Percentiles rank a stretch among this genome's conserved stretches.
Evolutionary conservation across 2,329 filamentous ascomycete species (phyloP).

Genomic region (Penicillium oxalicum): DNA sequence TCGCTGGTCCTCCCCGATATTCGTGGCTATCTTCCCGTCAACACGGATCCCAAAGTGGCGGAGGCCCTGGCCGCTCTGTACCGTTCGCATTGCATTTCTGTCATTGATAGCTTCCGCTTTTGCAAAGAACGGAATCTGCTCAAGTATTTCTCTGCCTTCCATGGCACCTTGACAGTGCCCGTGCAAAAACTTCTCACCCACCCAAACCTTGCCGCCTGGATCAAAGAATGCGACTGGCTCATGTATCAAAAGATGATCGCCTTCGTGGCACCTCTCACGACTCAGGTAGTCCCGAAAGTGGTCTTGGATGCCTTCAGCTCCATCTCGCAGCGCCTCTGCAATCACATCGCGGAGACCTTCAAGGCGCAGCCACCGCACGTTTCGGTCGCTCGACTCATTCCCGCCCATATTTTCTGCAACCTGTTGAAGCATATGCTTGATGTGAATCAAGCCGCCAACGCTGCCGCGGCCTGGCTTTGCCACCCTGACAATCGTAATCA

Average conservation of each 20-base stretch:
- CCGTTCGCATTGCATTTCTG: slow-evolving; percentile 86
- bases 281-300: slow-evolving; percentile 83
- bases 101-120: slow-evolving; percentile 91
- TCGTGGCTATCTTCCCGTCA: slow-evolving; percentile 68
- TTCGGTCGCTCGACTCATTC: slow-evolving; percentile 76
- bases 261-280: slow-evolving; percentile 78
- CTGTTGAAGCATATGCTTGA: slow-evolving; percentile 80
- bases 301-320: slow-evolving; percentile 82
- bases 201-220: slow-evolving; percentile 78
- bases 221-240: slow-evolving; percentile 89
- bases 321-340: slow-evolving; percentile 74
- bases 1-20: slow-evolving; percentile 79
- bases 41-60: slow-evolving; percentile 81
- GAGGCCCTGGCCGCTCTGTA: slow-evolving; percentile 83
- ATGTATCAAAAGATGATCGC: slow-evolving; percentile 97
- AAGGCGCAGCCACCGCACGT: slow-evolving; percentile 80
- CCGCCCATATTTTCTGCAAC: slow-evolving; percentile 80
- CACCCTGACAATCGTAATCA: slow-evolving; percentile 84
- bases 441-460: slow-evolving; percentile 89
- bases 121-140: slow-evolving; percentile 97
- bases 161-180: slow-evolving; percentile 91
- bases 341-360: slow-evolving; percentile 79
- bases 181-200: slow-evolving; percentile 88
- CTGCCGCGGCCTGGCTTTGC: slow-evolving; percentile 85
- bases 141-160: slow-evolving; percentile 88